Conservation (phyloP, 1,139 yeast genomes). For the Kodamaea sp. region DNA sequence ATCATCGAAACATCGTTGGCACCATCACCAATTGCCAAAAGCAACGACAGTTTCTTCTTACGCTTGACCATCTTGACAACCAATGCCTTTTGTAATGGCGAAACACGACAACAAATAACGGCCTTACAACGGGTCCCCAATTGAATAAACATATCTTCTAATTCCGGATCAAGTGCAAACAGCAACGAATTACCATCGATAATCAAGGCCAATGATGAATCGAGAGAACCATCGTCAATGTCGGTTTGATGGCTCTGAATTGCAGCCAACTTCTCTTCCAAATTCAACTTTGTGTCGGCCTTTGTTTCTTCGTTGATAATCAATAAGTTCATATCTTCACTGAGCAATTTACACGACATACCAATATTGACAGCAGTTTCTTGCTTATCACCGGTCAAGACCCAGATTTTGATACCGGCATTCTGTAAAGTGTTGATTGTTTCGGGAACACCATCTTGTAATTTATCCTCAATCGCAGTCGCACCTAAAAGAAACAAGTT, state of each 20-base stretch:
- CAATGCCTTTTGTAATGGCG: slow-evolving; percentile 94
- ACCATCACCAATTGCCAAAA: slow-evolving; percentile 96
- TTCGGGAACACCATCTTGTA: slow-evolving; percentile 98
- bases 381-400: slow-evolving; percentile 95
- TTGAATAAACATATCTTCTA: slow-evolving; percentile 75
- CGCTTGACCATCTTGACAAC: slow-evolving; percentile 86
- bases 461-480: slow-evolving; percentile 95
- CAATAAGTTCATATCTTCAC: slow-evolving; percentile 93
- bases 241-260: slow-evolving; percentile 65
- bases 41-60: slow-evolving; percentile 69
- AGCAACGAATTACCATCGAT: slow-evolving; percentile 92
- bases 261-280: slow-evolving; percentile 73
- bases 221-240: slow-evolving; percentile 54
- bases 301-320: slow-evolving; percentile 83
- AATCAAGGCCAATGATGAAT: slow-evolving; percentile 75
- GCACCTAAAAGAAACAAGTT: slow-evolving; percentile 86
- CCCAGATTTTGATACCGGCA: slow-evolving; percentile 98
- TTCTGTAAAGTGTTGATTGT: slow-evolving; percentile 91
- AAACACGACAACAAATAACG: slow-evolving; percentile 91
- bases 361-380: slow-evolving; percentile 99
- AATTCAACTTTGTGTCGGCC: slow-evolving; percentile 67
- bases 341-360: slow-evolving; percentile 89
- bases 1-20: slow-evolving; percentile 99
- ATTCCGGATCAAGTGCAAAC: slow-evolving; percentile 75
- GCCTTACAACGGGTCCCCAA: slow-evolving; percentile 89